Percentiles rank a stretch among this genome's conserved stretches.
Evolutionary conservation across 2,329 filamentous ascomycete species (phyloP).

Genomic region (Scleromitrula shiraiana): DNA sequence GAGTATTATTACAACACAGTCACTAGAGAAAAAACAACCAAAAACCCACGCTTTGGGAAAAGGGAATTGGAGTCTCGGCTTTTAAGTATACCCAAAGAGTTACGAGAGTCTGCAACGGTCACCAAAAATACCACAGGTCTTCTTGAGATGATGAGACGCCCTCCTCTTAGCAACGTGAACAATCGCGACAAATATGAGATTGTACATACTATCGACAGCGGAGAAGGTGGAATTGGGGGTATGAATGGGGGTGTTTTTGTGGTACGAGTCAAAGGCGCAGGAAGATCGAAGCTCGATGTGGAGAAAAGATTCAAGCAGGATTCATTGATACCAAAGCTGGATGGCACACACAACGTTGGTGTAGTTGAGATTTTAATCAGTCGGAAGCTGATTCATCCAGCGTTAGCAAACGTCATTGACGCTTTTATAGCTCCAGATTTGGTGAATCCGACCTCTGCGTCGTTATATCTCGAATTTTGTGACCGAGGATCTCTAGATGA

Average conservation of each 20-base stretch:
- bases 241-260: conserved; percentile 27
- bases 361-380: conserved; percentile 19
- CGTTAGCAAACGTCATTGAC: conserved; percentile 18
- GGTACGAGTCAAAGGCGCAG: conserved; percentile 14
- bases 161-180: not conserved
- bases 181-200: conserved; percentile 18
- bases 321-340: not conserved
- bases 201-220: conserved; percentile 21
- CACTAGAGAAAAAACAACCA: not conserved
- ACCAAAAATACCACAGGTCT: not conserved
- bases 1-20: conserved; percentile 8
- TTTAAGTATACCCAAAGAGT: conserved; percentile 1
- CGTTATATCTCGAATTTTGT: conserved; percentile 26
- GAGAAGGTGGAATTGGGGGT: conserved; percentile 18
- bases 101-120: conserved; percentile 9
- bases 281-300: conserved; percentile 10
- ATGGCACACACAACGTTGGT: not conserved
- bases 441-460: conserved; percentile 9
- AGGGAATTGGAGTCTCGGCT: not conserved
- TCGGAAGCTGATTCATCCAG: conserved; percentile 16
- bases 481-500: conserved; percentile 23
- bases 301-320: conserved; percentile 18
- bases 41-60: conserved; percentile 12
- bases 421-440: conserved; percentile 14
- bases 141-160: conserved; percentile 4